A percentile compares a stretch with the other conserved stretches of the same genome.
Conservation (phyloP, 2,329 filamentous ascomycete species). For the Cladosporium sp. region DNA sequence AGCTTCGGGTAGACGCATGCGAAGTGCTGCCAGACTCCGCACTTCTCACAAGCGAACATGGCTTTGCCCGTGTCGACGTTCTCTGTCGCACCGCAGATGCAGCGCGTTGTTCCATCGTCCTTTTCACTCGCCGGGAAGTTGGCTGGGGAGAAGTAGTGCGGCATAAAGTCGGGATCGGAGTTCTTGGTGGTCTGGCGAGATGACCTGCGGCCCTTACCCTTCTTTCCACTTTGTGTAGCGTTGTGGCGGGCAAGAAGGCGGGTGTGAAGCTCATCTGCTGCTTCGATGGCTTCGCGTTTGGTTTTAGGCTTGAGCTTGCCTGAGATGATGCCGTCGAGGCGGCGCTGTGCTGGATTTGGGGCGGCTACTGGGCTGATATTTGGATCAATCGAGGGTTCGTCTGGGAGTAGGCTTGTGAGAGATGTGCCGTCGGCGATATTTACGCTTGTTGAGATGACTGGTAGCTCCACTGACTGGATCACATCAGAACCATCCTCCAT, state of each 20-base stretch:
- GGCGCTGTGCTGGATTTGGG: not conserved
- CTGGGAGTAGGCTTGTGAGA: not conserved
- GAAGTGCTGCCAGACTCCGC: slow-evolving; percentile 29
- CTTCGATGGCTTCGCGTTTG: slow-evolving; percentile 18
- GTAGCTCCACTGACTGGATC: not conserved
- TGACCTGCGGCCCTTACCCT: not conserved
- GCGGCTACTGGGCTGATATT: not conserved
- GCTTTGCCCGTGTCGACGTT: slow-evolving; percentile 15
- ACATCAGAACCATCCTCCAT: not conserved
- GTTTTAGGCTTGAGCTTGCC: slow-evolving; percentile 20
- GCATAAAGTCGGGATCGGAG: slow-evolving; percentile 22
- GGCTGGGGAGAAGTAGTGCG: slow-evolving; percentile 23
- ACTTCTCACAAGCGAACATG: slow-evolving; percentile 25
- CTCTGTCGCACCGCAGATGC: slow-evolving; percentile 23
- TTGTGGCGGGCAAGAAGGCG: slow-evolving; percentile 15
- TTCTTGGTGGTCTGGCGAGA: not conserved
- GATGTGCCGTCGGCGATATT: not conserved
- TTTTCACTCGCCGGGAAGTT: slow-evolving; percentile 12
- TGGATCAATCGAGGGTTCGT: not conserved
- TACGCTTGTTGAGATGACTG: not conserved
- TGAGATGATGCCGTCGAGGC: slow-evolving; percentile 18
- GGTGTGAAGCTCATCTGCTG: slow-evolving; percentile 16
- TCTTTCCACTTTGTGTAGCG: not conserved
- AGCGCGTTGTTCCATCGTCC: slow-evolving; percentile 21
- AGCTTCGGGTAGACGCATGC: slow-evolving; percentile 17